Base-by-base conservation (phyloP, 257 asterid genomes). In the Echium plantagineum region DNA sequence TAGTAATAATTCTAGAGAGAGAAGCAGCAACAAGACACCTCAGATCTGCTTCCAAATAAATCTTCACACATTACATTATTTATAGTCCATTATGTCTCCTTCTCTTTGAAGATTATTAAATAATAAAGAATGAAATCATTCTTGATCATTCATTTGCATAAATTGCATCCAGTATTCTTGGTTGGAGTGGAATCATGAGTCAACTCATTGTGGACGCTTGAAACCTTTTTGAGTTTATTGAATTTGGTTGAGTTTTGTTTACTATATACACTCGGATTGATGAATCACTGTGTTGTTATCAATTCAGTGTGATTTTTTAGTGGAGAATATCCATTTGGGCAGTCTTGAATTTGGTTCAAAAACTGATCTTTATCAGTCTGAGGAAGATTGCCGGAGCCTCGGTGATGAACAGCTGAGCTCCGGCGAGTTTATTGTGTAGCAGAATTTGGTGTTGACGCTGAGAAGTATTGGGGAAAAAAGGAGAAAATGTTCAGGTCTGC, bases 321-420 rank as follows among this genome's bases (percentile, higher is more conserved):
- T 42, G 31, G 49, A 30, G 19, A 56, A 60, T 69, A 38, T 59
- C 61, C 62, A 72, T 21, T 64, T 65, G 73, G 79, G 78, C 58
- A 71, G 47, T 28, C 7, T 28, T 28, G 32, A 28, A 21, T 67
- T 58, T 53, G 55, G 56, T 47, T 18, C 18, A 46, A 13, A n/a
- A 38, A 24, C 64, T 55, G 69, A 54, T 66, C 61, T 55, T 69
- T 64, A 35, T 49, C 15, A 55, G 73, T 47, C 76, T 75, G 78
- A 75, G 57, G 71, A 69, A 9, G 69, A 60, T 74, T 75, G 90
- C 97, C 86, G 97, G 96, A 85, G 87, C 94, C 86, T 85, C 80
- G 80, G 73, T 71, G 79, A 79, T 65, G 5, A 55, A 18, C 67
- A 71, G 77, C 63, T 63, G 76, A 78, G 80, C 83, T 82, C 86